phyloP scores from a whole-genome alignment of 1,284 basidiomycete species.

The Puccinia triticina region DNA sequence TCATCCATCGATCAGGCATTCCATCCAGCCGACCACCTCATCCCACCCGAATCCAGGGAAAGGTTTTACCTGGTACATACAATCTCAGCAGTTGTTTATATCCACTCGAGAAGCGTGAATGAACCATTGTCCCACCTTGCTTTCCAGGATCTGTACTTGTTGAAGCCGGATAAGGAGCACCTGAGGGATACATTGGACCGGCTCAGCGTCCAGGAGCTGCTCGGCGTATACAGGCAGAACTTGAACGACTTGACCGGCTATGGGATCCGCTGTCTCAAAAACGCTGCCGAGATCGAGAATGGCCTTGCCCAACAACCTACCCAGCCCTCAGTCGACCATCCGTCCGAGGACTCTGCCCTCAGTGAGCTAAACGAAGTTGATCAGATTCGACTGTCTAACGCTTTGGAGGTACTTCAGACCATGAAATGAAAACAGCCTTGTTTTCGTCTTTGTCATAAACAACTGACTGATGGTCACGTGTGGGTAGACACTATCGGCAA shows the following conservation, averaged over 20 bases:
- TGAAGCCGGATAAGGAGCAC: conserved; percentile 26
- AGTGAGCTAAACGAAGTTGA: conserved; percentile 36
- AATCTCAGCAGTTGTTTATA: not conserved
- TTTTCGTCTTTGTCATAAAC: not conserved
- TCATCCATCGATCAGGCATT: conserved; percentile 38
- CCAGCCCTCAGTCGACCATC: conserved; percentile 1
- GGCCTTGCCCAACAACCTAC: not conserved
- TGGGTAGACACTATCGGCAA: conserved; percentile 33
- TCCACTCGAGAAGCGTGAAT: not conserved
- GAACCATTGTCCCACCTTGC: not conserved
- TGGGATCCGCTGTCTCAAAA: conserved; percentile 37
- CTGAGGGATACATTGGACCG: conserved; percentile 19
- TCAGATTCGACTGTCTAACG: conserved; percentile 44
- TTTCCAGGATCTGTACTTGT: conserved; percentile 34
- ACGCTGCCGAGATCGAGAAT: not conserved
- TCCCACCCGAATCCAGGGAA: conserved; percentile 34
- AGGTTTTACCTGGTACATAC: conserved; percentile 40
- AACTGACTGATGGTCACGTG: not conserved
- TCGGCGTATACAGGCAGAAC: conserved; percentile 27
- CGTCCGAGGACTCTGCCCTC: not conserved
- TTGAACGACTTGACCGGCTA: conserved; percentile 41
- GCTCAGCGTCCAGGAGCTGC: conserved; percentile 24
- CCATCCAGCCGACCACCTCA: conserved; percentile 14
- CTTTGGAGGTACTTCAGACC: conserved; percentile 21
- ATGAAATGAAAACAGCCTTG: not conserved